Conservation (phyloP, 805 yeast genomes). For the Schwanniomyces polymorphus region DNA sequence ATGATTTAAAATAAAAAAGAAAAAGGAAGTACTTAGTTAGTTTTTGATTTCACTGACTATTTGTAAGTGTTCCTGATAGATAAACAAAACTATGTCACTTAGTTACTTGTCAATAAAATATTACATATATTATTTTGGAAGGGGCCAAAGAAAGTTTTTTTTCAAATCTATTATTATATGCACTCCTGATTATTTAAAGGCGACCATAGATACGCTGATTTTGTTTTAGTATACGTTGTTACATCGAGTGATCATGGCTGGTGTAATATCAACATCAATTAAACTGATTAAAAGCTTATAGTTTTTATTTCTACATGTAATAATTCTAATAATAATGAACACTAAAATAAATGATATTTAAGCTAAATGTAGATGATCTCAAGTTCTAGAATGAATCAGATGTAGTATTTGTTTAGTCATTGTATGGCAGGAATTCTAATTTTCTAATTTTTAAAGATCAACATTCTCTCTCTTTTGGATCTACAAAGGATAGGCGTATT, state of each 20-base stretch:
- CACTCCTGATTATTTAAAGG: background rate
- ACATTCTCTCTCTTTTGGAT: no score
- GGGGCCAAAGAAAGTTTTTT: constrained; percentile 3
- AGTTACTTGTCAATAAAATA: background rate
- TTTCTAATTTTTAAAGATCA: no score
- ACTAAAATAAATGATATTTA: no score
- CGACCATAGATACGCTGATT: background rate
- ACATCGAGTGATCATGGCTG: background rate
- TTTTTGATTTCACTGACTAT: background rate
- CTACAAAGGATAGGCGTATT: no score
- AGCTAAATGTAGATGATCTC: no score
- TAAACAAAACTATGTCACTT: background rate
- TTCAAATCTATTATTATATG: background rate
- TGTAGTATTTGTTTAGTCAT: no score
- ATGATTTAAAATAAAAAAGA: background rate
- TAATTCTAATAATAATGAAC: no score
- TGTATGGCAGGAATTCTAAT: no score
- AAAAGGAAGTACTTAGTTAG: background rate
- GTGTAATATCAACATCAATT: background rate
- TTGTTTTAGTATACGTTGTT: background rate
- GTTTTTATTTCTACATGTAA: no score
- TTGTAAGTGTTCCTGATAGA: background rate
- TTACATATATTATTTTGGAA: background rate
- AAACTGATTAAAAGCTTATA: background rate
- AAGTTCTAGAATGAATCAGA: no score